Conservation (phyloP, 306 rosid species). For the Inga oerstediana region DNA sequence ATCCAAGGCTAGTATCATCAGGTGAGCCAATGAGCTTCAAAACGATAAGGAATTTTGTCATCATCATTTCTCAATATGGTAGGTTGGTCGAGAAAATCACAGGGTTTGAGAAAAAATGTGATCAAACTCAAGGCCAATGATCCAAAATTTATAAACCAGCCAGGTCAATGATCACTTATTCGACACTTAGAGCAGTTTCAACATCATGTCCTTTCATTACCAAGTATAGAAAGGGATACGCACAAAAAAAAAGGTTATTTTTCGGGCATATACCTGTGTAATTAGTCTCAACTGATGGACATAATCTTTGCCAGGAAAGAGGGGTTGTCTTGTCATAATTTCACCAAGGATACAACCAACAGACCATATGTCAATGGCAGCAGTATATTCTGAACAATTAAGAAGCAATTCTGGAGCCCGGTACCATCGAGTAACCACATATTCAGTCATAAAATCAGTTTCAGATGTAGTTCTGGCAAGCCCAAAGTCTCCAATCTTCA, state of each 20-base stretch:
- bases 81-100: too few relatives aligned
- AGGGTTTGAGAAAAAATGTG: not conserved
- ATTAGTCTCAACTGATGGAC: slow-evolving; percentile 92
- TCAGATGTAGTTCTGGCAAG: slow-evolving; percentile 98
- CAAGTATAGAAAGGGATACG: not conserved
- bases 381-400: slow-evolving; percentile 93
- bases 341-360: slow-evolving; percentile 98
- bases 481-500: slow-evolving; percentile 96
- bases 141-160: not conserved
- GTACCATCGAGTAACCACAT: slow-evolving; percentile 98
- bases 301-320: slow-evolving; percentile 89
- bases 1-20: slow-evolving; percentile 93
- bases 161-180: not conserved
- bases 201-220: not conserved
- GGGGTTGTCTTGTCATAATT: slow-evolving; percentile 76
- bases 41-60: slow-evolving; percentile 35
- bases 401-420: slow-evolving; percentile 97
- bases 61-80: not conserved
- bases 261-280: slow-evolving; percentile 61
- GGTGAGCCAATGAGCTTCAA: slow-evolving; percentile 96
- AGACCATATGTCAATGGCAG: slow-evolving; percentile 98
- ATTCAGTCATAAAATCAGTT: slow-evolving; percentile 98
- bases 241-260: not conserved
- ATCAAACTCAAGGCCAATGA: not conserved
- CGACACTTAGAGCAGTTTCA: slow-evolving; percentile 7